Conservation (phyloP, 2,329 filamentous ascomycete genomes). For the Capronia coronata region DNA sequence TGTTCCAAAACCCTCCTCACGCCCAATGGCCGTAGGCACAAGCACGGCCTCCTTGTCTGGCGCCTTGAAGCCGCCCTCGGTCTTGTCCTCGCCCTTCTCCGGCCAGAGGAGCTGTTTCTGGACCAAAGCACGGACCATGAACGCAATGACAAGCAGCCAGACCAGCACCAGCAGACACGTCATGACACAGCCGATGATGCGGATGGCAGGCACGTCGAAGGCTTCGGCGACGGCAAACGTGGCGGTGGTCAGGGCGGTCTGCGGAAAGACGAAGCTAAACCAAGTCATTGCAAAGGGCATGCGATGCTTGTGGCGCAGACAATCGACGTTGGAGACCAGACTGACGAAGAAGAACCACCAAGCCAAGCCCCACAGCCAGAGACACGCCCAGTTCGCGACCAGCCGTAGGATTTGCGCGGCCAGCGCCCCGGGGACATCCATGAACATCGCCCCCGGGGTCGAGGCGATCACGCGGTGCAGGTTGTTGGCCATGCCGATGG, state of each 20-base stretch:
- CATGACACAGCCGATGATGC: slow-evolving; percentile 63
- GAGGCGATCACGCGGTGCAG: slow-evolving; percentile 44
- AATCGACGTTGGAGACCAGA: slow-evolving; percentile 48
- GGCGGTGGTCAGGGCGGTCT: slow-evolving; percentile 66
- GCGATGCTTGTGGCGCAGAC: slow-evolving; percentile 31
- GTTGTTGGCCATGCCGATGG: slow-evolving; percentile 52
- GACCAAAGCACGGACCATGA: slow-evolving; percentile 64
- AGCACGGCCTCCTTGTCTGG: neutral
- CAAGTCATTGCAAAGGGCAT: slow-evolving; percentile 79
- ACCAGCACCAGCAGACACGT: slow-evolving; percentile 58
- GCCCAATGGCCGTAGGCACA: too few relatives aligned
- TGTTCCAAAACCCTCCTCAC: too few relatives aligned
- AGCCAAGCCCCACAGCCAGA: slow-evolving; percentile 79
- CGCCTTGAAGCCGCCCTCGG: slow-evolving; percentile 50
- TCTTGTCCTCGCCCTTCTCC: slow-evolving; percentile 58
- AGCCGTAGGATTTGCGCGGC: slow-evolving; percentile 52
- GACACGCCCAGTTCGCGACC: slow-evolving; percentile 55
- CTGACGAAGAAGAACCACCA: slow-evolving; percentile 79
- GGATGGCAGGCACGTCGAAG: slow-evolving; percentile 54
- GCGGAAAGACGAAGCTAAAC: slow-evolving; percentile 77
- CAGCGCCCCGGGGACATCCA: slow-evolving; percentile 48
- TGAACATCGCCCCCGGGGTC: slow-evolving; percentile 40
- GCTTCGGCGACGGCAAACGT: slow-evolving; percentile 64
- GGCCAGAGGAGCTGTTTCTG: slow-evolving; percentile 69
- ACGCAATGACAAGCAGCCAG: slow-evolving; percentile 62